Evolutionary conservation across 1,284 basidiomycete genomes (phyloP).

Genomic region (Schizophyllum amplum): DNA sequence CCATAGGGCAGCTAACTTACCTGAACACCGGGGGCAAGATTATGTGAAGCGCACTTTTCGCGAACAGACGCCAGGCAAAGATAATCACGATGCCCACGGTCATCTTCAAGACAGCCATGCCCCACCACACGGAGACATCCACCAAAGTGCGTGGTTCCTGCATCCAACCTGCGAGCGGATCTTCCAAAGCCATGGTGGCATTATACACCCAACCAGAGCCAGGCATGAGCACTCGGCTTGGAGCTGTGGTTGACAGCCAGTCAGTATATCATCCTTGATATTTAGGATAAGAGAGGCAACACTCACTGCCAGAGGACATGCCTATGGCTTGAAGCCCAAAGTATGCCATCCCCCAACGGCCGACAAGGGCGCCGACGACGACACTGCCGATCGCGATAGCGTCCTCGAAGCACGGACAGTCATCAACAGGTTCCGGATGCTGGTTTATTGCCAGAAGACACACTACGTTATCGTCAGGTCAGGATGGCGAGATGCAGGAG

Average conservation of each 20-base stretch:
- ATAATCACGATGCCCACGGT: slow-evolving; percentile 59
- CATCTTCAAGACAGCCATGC: slow-evolving; percentile 53
- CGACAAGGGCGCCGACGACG: slow-evolving; percentile 68
- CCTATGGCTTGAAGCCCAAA: slow-evolving; percentile 13
- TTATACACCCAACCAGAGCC: slow-evolving; percentile 37
- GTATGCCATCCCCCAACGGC: slow-evolving; percentile 45
- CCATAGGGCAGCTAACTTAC: no score
- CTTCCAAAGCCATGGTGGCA: slow-evolving; percentile 10
- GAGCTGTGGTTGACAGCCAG: not conserved
- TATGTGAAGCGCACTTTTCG: slow-evolving; percentile 67
- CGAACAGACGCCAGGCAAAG: slow-evolving; percentile 79
- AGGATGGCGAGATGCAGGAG: no score
- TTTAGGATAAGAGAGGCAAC: slow-evolving; percentile 4
- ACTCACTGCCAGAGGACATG: slow-evolving; percentile 25
- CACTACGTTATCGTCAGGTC: not conserved
- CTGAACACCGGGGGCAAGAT: slow-evolving; percentile 81
- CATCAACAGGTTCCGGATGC: slow-evolving; percentile 90
- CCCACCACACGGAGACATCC: slow-evolving; percentile 48
- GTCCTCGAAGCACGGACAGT: slow-evolving; percentile 98
- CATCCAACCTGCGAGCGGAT: slow-evolving; percentile 21
- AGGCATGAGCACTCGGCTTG: slow-evolving; percentile 38
- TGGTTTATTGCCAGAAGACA: slow-evolving; percentile 69
- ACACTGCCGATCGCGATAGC: slow-evolving; percentile 90
- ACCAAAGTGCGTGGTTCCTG: slow-evolving; percentile 31
- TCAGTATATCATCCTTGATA: no score